A percentile compares a stretch with the other conserved stretches of the same genome.
These are phyloP conservation scores for Termitomyces sp. DNA, from an alignment of 768 basidiomycete genomes.

Conservation along the genomic window DNA sequence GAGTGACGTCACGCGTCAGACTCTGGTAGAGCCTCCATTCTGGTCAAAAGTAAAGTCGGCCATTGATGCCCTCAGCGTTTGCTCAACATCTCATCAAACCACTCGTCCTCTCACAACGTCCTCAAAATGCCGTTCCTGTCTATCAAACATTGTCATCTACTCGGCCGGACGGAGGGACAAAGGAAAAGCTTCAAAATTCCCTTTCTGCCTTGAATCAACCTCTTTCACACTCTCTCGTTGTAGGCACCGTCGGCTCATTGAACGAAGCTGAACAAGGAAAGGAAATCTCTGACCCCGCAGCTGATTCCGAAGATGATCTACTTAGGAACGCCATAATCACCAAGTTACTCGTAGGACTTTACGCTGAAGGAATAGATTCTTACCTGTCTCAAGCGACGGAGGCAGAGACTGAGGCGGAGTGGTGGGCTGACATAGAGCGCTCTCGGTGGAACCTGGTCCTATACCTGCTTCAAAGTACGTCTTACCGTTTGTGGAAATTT, in stretches of 20 bases:
- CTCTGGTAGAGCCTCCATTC: background rate
- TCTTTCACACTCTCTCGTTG: conserved; percentile 20
- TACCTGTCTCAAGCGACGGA: conserved; percentile 63
- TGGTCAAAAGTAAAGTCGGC: background rate
- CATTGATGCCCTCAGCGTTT: conserved; percentile 31
- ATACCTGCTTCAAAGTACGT: conserved; percentile 79
- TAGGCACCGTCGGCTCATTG: conserved; percentile 21
- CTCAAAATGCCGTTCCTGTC: conserved; percentile 10
- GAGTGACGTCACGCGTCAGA: conserved; percentile 18
- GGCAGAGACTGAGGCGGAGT: conserved; percentile 74
- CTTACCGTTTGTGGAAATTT: background rate
- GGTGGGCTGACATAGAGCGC: conserved; percentile 75
- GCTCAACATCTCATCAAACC: conserved; percentile 32
- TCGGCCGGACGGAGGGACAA: conserved; percentile 13
- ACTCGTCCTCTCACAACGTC: conserved; percentile 21
- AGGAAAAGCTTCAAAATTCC: conserved; percentile 31
- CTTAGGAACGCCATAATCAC: conserved; percentile 40
- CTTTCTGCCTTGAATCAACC: conserved; percentile 30
- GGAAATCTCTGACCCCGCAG: background rate
- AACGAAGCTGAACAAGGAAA: conserved; percentile 21
- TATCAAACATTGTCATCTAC: background rate
- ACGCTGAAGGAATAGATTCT: conserved; percentile 59
- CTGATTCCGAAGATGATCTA: conserved; percentile 29
- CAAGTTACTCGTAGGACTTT: conserved; percentile 52
- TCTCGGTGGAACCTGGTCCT: conserved; percentile 50